Evolutionary conservation across 768 basidiomycete genomes (phyloP).

Genomic region (Rhizopogon salebrosus): DNA sequence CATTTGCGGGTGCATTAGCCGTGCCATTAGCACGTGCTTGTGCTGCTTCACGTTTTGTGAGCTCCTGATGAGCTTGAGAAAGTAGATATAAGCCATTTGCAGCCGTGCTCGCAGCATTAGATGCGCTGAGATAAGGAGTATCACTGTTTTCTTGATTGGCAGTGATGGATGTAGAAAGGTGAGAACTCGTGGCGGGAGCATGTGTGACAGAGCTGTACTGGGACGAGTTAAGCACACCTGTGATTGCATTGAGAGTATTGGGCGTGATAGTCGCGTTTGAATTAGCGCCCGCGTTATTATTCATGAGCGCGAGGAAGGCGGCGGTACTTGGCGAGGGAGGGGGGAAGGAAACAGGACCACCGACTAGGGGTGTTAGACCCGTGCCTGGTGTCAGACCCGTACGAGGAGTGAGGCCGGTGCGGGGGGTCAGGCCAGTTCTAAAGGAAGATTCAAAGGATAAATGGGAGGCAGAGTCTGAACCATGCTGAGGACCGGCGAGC

Average conservation of each 20-base stretch:
- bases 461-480: constrained; percentile 31
- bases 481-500: constrained; percentile 79
- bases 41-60: constrained; percentile 90
- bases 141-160: constrained; percentile 27
- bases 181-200: constrained; percentile 28
- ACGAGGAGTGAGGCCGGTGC: constrained; percentile 82
- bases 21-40: constrained; percentile 53
- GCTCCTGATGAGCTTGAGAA: constrained; percentile 92
- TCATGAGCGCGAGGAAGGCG: constrained; percentile 90
- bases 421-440: constrained; percentile 83
- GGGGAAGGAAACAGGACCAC: constrained; percentile 72
- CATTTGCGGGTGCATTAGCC: constrained; percentile 23
- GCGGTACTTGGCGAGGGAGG: constrained; percentile 85
- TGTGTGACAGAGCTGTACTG: constrained; percentile 26
- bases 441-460: constrained; percentile 63
- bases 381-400: constrained; percentile 75
- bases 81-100: constrained; percentile 93
- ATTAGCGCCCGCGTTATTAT: constrained; percentile 38
- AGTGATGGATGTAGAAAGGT: constrained; percentile 30
- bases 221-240: constrained; percentile 58
- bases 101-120: constrained; percentile 61
- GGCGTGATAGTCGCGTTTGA: constrained; percentile 52
- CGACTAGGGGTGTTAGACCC: constrained; percentile 77
- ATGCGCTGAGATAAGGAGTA: constrained; percentile 36
- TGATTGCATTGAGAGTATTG: constrained; percentile 56